Evolutionary conservation across 768 basidiomycete genomes (phyloP), one percentile per base, ranked within the genome.

Genomic region (Pisolithus marmoratus): DNA sequence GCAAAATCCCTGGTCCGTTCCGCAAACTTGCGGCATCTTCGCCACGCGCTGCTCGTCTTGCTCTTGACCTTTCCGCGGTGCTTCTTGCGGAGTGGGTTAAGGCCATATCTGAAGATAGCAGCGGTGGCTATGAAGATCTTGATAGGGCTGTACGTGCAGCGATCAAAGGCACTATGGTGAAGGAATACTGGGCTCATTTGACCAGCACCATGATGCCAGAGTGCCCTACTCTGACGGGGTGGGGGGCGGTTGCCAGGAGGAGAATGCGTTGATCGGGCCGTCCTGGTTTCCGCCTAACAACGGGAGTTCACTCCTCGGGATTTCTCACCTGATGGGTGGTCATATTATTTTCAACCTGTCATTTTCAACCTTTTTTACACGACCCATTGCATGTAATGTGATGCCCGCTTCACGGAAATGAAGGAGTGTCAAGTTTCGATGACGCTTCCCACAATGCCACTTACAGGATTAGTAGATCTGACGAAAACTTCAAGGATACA

Each of bases 1-100:
- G 93, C 8, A 71, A 74, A 50, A 62, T 94, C 29, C 70, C 72
- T 15, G 95, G 94, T 0, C 94, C 94, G 22, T 97, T 84, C 70
- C 67, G 72, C 48, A 87, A 81, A 63, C 70, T 96, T n/a, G 77
- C 81, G 14, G 34, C 52, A 2, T 54, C 69, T 14, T 60, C 29
- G 24, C 68, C 71, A 36, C 62, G 65, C 20, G 55, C 83, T 40
- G 78, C 82, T 51, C 70, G 74, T 29, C 73, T 92, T 20, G 83
- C 78, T 17, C 62, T 95, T 56, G 84, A 92, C 60, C 69, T 88
- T 37, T 84, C 73, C 14, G 70, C 66, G 17, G 65, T 62, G 8
- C 58, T 77, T 8, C 46, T 63, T 7, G 45, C 52, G 34, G 57
- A 60, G 53, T 58, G 57, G 36, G 34, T 31, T 44, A 46, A 34